Evolutionary conservation across 2,329 filamentous ascomycete species (phyloP), one percentile per base, ranked within the genome.

Genomic region (Arachnomyces sp.): DNA sequence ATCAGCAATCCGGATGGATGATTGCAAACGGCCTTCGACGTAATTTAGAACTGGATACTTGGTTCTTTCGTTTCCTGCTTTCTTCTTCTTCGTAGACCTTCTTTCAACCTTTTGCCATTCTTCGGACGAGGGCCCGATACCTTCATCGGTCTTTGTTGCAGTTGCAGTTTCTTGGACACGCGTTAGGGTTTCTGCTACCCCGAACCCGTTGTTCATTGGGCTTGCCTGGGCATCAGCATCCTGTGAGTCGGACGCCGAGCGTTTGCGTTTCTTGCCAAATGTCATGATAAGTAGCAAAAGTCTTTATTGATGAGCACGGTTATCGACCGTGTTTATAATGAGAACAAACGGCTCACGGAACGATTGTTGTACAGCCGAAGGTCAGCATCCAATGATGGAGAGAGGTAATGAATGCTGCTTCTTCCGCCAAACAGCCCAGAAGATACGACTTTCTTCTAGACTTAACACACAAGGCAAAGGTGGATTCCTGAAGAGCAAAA

Each of bases 1-100:
- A 49, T 81, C 76, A 35, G 66, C 63, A 39, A 80, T 69, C 38
- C 73, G 76, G 43, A 80, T 70, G 31, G 70, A 70, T 9, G 67
- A 66, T 45, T 77, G 68, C 31, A 78, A 57, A 15, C 68, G 69
- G n/a, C 73, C 68, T 42, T 73, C 65, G 7, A 70, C 59, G 47
- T 77, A 74, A 8, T 64, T 67, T 34, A 80, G 67, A 16, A 65
- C 60, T 2, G 73, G 73, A 46, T 74, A 74, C 50, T 73, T 72
- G 31, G 59, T 58, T 47, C 66, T 69, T 31, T 64, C 59, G 2
- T 63, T 61, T 36, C 65, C 61, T 4, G 59, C 53, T 31, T 55
- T 58, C 34, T 47, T 56, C 49, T 49, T 60, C 46, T 59, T 59
- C 17, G 48, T 33, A 3, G 48, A 37, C 25, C 40, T 33, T 42